Evolutionary conservation across 257 asterid genomes (phyloP), one percentile per base, ranked within the genome.

Genomic region (Capsicum pubescens): DNA sequence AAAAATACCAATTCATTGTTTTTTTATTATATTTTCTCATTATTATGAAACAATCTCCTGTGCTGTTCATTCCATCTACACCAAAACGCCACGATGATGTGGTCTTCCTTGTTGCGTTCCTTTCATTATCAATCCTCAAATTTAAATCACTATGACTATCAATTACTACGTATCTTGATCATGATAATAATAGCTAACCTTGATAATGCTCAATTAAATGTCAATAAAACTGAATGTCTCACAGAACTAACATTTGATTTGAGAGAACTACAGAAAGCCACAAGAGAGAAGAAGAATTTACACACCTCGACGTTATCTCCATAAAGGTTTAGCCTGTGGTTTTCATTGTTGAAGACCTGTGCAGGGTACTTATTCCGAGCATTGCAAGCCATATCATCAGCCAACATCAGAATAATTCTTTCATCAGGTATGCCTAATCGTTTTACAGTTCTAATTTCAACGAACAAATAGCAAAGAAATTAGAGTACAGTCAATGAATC

Each of bases 371-470:
- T 97, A 86, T 97, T 97, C 84, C 97, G 93, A 64, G 99, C 89
- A 89, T 97, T 97, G 90, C 99, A 97, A 78, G 98, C 99, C 98
- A 97, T 97, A 88, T 97, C 99, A 89, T 97, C 98, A 84, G 98
- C 98, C 93, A 97, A 87, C 98, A 95, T 97, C 60, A 97, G 92
- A 84, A 97, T 95, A 81, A 95, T 97, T 88, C 98, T 95, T 91
- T 97, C 98, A 69, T 97, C 98, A n/a, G 98, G 99, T 84, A 97
- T 97, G 81, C 99, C 98, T 82, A 97, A 86, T 60, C 98, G 92
- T 87, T 97, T 97, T 79, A 97, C 99, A n/a, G 98, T 97, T 87
- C 99, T 97, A 88, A 78, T 84, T 81, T 55, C 68, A 86, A 86
- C 79, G 57, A 60, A 71, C 57, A 80, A 79, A 82, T 44, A 13